Conservation (phyloP, 2,329 filamentous ascomycete genomes). For the Nemania sp. region DNA sequence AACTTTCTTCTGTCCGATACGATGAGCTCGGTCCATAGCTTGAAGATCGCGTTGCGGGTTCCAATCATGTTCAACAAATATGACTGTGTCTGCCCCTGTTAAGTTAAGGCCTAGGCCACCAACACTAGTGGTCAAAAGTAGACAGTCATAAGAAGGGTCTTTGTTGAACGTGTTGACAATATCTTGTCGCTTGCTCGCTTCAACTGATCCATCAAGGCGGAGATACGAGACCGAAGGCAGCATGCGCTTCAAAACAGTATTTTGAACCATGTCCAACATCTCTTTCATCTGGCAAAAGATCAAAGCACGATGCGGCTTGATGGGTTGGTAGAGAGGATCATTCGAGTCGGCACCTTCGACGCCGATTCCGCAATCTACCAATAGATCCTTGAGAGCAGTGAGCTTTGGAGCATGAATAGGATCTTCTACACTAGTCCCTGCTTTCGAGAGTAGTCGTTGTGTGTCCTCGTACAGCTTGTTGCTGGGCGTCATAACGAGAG, state of each 20-base stretch:
- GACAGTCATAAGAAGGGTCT: slow-evolving; percentile 92
- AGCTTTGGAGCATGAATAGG: slow-evolving; percentile 90
- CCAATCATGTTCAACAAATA: slow-evolving; percentile 99
- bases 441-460: slow-evolving; percentile 76
- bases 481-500: slow-evolving; percentile 91
- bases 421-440: slow-evolving; percentile 83
- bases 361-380: slow-evolving; percentile 99
- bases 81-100: slow-evolving; percentile 96
- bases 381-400: slow-evolving; percentile 82
- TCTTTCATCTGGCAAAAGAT: slow-evolving; percentile 99
- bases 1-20: slow-evolving; percentile 99
- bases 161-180: slow-evolving; percentile 99
- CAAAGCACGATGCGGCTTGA: slow-evolving; percentile 92
- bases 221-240: slow-evolving; percentile 92
- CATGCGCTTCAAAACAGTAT: slow-evolving; percentile 85
- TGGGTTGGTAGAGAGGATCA: slow-evolving; percentile 72
- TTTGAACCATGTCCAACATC: slow-evolving; percentile 99
- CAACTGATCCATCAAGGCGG: slow-evolving; percentile 90
- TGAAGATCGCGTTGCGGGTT: slow-evolving; percentile 98
- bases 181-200: slow-evolving; percentile 90
- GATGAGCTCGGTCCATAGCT: slow-evolving; percentile 97
- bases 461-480: slow-evolving; percentile 90
- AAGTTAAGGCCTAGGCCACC: slow-evolving; percentile 93
- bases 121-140: slow-evolving; percentile 92
- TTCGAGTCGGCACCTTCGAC: slow-evolving; percentile 66